A percentile compares a stretch with the other conserved stretches of the same genome.
Evolutionary conservation across 2,329 filamentous ascomycete genomes (phyloP).

Genomic region (Davidsoniella neocaledoniae): DNA sequence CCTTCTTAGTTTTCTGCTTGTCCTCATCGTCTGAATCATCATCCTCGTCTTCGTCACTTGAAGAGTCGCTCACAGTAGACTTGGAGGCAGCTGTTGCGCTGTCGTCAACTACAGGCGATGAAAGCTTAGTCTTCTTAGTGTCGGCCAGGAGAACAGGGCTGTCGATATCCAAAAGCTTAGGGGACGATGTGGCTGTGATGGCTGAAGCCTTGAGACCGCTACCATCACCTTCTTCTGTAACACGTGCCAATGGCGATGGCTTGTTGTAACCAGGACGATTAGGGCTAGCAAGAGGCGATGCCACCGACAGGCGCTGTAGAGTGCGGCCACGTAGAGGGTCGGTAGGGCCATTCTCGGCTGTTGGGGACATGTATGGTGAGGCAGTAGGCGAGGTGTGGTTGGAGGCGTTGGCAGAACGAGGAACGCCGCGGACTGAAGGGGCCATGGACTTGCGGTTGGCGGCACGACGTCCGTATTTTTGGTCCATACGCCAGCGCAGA

Average conservation of each 20-base stretch:
- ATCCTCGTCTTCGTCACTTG: conserved; percentile 19
- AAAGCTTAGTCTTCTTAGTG: conserved; percentile 27
- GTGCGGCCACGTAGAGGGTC: conserved; percentile 51
- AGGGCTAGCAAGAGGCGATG: conserved; percentile 48
- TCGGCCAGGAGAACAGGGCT: conserved; percentile 23
- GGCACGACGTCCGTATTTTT: conserved; percentile 66
- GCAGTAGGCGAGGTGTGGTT: conserved; percentile 20
- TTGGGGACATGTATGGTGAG: conserved; percentile 50
- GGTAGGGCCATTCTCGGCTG: conserved; percentile 28
- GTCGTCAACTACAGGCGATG: conserved; percentile 16
- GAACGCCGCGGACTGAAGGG: conserved; percentile 17
- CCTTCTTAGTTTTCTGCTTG: conserved; percentile 21
- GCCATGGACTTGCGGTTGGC: conserved; percentile 37
- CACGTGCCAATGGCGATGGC: conserved; percentile 54
- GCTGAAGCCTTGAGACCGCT: conserved; percentile 21
- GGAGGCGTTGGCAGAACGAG: conserved; percentile 22
- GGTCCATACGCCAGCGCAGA: conserved; percentile 83
- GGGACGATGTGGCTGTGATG: conserved; percentile 24
- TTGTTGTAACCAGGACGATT: conserved; percentile 50
- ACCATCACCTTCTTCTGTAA: conserved; percentile 45
- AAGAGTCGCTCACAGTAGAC: conserved; percentile 14
- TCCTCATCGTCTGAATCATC: conserved; percentile 24
- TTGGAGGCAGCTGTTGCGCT: conserved; percentile 20
- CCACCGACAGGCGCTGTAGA: conserved; percentile 44
- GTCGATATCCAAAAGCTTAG: conserved; percentile 39